Conservation (phyloP, 768 basidiomycete species). For the Boletus speciosus region DNA sequence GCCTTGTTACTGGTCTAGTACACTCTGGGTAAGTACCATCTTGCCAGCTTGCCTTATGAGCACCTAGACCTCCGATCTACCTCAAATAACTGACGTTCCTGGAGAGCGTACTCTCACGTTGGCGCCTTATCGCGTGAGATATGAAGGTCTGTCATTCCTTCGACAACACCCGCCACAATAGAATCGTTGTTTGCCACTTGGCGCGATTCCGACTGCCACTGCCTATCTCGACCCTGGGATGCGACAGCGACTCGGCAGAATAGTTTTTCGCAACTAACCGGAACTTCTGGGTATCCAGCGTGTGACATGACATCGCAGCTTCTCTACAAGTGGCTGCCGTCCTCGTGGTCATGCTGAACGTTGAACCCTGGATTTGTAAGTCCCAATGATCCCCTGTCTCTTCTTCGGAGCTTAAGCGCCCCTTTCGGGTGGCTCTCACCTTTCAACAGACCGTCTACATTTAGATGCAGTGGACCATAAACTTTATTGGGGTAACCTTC, state of each 20-base stretch:
- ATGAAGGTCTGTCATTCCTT: background rate
- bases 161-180: background rate
- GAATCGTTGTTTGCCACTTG: background rate
- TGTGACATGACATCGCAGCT: background rate
- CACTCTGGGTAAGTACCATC: conserved; percentile 2
- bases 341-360: conserved; percentile 13
- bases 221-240: background rate
- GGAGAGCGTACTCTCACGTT: background rate
- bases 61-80: background rate
- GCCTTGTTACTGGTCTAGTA: conserved; percentile 4
- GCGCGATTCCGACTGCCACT: background rate
- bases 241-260: background rate
- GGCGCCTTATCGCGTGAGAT: background rate
- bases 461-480: conserved; percentile 2
- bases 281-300: background rate
- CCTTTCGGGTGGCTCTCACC: conserved; percentile 17
- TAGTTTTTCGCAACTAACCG: background rate
- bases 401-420: conserved; percentile 33
- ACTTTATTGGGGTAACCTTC: conserved; percentile 7
- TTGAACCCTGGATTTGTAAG: conserved; percentile 22
- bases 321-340: conserved; percentile 4
- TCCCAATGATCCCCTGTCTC: conserved; percentile 13
- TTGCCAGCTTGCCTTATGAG: background rate
- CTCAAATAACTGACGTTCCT: background rate
- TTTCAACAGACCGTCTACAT: conserved; percentile 1